Conservation (phyloP, 2,329 filamentous ascomycete species). For the Colletotrichum sp. region DNA sequence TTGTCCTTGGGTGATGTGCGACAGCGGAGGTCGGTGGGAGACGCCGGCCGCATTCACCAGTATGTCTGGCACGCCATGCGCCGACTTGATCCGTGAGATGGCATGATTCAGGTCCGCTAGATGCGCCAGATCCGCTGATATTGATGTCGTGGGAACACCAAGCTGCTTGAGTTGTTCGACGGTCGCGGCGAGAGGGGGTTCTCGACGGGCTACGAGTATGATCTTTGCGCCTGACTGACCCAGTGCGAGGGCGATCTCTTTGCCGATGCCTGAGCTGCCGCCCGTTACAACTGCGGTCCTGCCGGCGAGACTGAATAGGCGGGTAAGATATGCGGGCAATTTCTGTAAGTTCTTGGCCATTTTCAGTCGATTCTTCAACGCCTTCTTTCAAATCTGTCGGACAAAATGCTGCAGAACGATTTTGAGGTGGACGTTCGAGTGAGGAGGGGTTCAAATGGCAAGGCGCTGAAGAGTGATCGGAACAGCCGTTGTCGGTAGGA, state of each 20-base stretch:
- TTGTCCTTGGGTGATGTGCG: slow-evolving; percentile 26
- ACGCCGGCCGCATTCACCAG: slow-evolving; percentile 36
- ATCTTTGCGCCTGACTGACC: slow-evolving; percentile 33
- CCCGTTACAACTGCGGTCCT: slow-evolving; percentile 34
- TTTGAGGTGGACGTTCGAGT: background rate
- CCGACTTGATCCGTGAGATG: slow-evolving; percentile 7
- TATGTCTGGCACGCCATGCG: slow-evolving; percentile 32
- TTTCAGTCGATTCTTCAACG: background rate
- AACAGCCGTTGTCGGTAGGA: background rate
- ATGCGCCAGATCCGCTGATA: slow-evolving; percentile 23
- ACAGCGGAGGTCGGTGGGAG: slow-evolving; percentile 33
- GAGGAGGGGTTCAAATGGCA: background rate
- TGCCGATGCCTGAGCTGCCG: slow-evolving; percentile 38
- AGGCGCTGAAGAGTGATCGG: background rate
- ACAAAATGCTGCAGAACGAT: background rate
- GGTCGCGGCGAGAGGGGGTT: slow-evolving; percentile 26
- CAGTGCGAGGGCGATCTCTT: slow-evolving; percentile 32
- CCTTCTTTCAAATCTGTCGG: background rate
- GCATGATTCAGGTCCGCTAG: slow-evolving; percentile 25
- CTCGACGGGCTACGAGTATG: slow-evolving; percentile 32
- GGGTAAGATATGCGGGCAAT: slow-evolving; percentile 27
- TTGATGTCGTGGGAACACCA: slow-evolving; percentile 27
- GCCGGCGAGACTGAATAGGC: slow-evolving; percentile 33
- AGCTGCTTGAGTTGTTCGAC: slow-evolving; percentile 26
- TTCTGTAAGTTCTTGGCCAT: slow-evolving; percentile 8